Conservation (phyloP, 139 green algal species). For the Tetradesmus obliquus region DNA sequence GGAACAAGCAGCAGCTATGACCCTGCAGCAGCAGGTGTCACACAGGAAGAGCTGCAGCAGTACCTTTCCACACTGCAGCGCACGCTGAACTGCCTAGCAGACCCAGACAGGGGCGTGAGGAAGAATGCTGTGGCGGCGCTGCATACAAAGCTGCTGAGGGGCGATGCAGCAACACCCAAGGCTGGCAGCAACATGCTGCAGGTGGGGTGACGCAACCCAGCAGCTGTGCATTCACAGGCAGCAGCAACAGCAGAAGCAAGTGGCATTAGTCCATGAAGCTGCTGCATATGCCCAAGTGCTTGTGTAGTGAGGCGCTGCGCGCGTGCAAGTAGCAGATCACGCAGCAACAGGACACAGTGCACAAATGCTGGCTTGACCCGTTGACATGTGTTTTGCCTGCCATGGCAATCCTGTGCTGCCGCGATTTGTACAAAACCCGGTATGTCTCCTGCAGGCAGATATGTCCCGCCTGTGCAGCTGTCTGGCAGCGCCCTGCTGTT, state of each 20-base stretch:
- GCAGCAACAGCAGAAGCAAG: slow-evolving; percentile 6
- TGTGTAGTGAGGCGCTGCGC: too few relatives aligned
- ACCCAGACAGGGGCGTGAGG: slow-evolving; percentile 70
- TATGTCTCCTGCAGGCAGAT: too few relatives aligned
- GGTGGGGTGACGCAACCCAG: slow-evolving; percentile 25
- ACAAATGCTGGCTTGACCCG: too few relatives aligned
- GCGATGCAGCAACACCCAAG: slow-evolving; percentile 11
- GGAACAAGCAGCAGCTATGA: slow-evolving; percentile 46
- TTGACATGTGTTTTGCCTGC: too few relatives aligned
- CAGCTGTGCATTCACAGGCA: slow-evolving; percentile 1
- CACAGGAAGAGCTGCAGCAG: slow-evolving; percentile 43
- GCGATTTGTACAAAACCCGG: too few relatives aligned
- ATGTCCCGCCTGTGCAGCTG: neutral
- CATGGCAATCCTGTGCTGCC: too few relatives aligned
- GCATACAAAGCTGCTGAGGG: slow-evolving; percentile 51
- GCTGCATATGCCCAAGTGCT: too few relatives aligned
- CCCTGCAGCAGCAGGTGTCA: slow-evolving; percentile 51
- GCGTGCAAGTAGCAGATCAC: too few relatives aligned
- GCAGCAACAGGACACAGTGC: too few relatives aligned
- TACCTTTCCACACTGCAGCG: slow-evolving; percentile 67
- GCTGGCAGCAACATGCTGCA: slow-evolving; percentile 37
- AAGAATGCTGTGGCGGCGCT: slow-evolving; percentile 54
- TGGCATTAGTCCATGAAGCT: too few relatives aligned
- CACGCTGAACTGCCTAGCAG: slow-evolving; percentile 82
- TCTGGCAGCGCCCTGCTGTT: neutral